Conservation (phyloP, 805 yeast genomes). For the Sungouiella blattae region DNA sequence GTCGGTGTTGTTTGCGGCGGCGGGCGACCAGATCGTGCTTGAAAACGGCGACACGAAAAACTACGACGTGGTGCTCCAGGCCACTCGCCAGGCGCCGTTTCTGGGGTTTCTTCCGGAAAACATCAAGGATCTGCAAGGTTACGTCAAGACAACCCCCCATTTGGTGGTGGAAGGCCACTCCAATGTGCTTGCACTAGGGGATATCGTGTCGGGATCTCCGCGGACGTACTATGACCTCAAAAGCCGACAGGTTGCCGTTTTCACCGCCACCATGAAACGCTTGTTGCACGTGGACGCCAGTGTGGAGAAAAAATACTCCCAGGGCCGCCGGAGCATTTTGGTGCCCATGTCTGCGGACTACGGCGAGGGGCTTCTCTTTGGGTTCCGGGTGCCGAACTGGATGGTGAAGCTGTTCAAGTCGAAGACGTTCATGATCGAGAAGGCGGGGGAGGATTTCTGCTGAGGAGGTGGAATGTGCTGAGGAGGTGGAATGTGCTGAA, state of each 20-base stretch:
- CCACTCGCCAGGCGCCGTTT: conserved; percentile 26
- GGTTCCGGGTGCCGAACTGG: conserved; percentile 27
- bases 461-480: too few relatives aligned
- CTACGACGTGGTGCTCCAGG: conserved; percentile 30
- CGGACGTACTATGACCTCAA: conserved; percentile 24
- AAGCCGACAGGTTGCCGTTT: conserved; percentile 17
- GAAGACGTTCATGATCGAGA: conserved; percentile 24
- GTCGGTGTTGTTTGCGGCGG: conserved; percentile 16
- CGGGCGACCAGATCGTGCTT: conserved; percentile 10
- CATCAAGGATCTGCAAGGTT: conserved; percentile 25
- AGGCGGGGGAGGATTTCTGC: conserved; percentile 15
- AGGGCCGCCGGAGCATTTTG: conserved; percentile 12
- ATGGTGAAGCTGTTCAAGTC: conserved; percentile 24
- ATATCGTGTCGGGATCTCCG: conserved; percentile 22
- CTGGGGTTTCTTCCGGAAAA: conserved; percentile 23
- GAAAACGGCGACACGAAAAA: conserved; percentile 15
- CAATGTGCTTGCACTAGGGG: conserved; percentile 35
- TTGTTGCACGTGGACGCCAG: background rate
- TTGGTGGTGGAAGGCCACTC: conserved; percentile 21
- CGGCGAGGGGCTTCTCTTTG: conserved; percentile 32
- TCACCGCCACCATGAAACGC: conserved; percentile 12
- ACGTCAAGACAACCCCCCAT: conserved; percentile 23
- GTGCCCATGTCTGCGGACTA: conserved; percentile 33
- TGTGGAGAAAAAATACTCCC: conserved; percentile 1
- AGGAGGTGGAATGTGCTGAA: too few relatives aligned